Evolutionary conservation across 176 grass and related monocot genomes (phyloP).

Genomic region (Oryza rufipogon): DNA sequence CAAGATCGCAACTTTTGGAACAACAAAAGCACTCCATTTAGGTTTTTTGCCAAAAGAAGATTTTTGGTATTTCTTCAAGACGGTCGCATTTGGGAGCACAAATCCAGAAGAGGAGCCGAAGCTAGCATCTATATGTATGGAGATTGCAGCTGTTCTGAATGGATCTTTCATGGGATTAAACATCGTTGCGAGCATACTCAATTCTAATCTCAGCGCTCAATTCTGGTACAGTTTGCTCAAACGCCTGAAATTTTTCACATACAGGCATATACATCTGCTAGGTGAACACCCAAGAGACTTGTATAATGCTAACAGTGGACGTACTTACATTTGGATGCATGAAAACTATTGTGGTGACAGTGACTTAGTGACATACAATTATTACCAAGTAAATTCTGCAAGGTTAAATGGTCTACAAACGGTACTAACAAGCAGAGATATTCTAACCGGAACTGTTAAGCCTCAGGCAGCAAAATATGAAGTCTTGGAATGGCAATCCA

Average conservation of each 20-base stretch:
- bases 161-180: slow-evolving; percentile 4
- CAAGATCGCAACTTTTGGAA: background rate
- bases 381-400: no score
- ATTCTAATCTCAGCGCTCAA: background rate
- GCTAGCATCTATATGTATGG: slow-evolving; percentile 6
- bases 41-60: slow-evolving; percentile 7
- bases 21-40: slow-evolving; percentile 8
- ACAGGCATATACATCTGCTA: slow-evolving; percentile 15
- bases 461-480: no score
- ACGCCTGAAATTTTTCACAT: background rate
- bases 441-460: no score
- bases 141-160: background rate
- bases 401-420: no score
- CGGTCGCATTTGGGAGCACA: slow-evolving; percentile 32
- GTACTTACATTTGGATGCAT: no score
- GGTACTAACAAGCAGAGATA: no score
- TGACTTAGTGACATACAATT: no score
- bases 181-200: background rate
- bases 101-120: slow-evolving; percentile 16
- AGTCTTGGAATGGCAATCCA: no score
- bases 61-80: slow-evolving; percentile 52
- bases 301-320: background rate
- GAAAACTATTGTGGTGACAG: no score
- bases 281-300: slow-evolving; percentile 15
- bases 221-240: slow-evolving; percentile 10